Conservation (phyloP, 768 basidiomycete species). For the Mycena maculata region DNA sequence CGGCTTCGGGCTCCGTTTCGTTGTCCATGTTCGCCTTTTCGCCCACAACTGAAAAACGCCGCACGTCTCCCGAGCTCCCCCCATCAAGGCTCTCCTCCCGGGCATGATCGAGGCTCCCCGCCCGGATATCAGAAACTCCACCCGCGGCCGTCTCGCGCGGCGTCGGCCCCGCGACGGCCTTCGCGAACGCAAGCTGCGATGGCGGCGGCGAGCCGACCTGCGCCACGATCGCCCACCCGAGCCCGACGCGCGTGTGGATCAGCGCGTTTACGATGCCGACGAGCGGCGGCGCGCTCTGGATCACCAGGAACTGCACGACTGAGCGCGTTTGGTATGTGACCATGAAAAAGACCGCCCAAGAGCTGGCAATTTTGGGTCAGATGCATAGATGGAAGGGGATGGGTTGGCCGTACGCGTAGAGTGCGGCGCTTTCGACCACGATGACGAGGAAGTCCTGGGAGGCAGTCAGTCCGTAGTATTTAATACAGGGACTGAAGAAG, state of each 20-base stretch:
- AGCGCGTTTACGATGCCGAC: conserved; percentile 31
- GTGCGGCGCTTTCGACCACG: conserved; percentile 29
- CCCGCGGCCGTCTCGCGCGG: neutral
- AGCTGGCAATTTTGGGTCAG: neutral
- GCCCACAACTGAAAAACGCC: too few species aligned
- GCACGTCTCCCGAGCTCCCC: too few species aligned
- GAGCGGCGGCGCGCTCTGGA: conserved; percentile 27
- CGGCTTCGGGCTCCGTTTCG: too few species aligned
- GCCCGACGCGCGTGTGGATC: conserved; percentile 31
- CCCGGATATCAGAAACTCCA: neutral
- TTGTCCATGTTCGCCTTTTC: too few species aligned
- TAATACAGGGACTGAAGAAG: too few species aligned
- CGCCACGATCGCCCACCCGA: conserved; percentile 28
- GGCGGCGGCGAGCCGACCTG: conserved; percentile 2
- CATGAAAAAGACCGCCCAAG: conserved; percentile 28
- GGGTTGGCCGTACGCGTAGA: conserved; percentile 23
- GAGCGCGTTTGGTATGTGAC: conserved; percentile 24
- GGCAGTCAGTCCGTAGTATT: neutral
- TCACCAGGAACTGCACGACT: conserved; percentile 28
- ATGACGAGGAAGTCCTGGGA: conserved; percentile 28
- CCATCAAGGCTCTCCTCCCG: neutral
- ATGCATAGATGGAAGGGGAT: neutral
- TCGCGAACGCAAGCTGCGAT: conserved; percentile 25
- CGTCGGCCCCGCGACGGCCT: neutral
- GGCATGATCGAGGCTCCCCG: neutral